Evolutionary conservation across 2,329 filamentous ascomycete genomes (phyloP).

Genomic region (Xylariaceae sp.): DNA sequence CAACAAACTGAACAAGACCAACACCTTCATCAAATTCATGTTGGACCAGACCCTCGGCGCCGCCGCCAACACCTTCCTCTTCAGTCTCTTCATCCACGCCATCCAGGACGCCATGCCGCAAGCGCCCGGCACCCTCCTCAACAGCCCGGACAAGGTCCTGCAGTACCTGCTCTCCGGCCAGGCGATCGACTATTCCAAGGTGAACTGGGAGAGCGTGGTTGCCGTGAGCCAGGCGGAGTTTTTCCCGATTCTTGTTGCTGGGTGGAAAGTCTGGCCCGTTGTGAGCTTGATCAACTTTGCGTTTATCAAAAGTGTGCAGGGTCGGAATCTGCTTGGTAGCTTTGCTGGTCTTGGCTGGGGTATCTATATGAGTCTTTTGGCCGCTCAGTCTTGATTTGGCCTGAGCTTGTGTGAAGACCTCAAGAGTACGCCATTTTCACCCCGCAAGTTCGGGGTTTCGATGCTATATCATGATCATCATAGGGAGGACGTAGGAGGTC

Average conservation of each 20-base stretch:
- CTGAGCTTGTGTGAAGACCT: too few species aligned
- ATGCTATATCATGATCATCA: neutral
- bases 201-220: conserved; percentile 43
- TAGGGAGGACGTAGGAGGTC: neutral
- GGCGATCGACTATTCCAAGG: conserved; percentile 41
- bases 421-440: too few species aligned
- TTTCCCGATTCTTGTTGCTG: conserved; percentile 59
- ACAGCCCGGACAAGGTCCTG: conserved; percentile 33
- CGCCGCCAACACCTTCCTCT: conserved; percentile 54
- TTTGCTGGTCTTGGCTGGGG: conserved; percentile 69
- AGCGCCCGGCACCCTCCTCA: conserved; percentile 29
- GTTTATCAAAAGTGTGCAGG: conserved; percentile 62
- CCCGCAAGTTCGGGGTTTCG: neutral
- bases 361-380: conserved; percentile 65
- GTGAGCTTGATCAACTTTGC: conserved; percentile 67
- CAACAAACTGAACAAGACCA: conserved; percentile 51
- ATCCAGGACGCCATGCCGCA: conserved; percentile 46
- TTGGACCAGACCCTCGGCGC: conserved; percentile 67
- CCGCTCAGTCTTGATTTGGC: conserved; percentile 30
- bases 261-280: conserved; percentile 67
- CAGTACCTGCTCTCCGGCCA: conserved; percentile 29
- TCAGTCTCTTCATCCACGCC: conserved; percentile 50
- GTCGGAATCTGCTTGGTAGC: conserved; percentile 64
- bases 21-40: conserved; percentile 61
- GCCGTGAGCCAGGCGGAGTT: conserved; percentile 50